Evolutionary conservation across 306 rosid genomes (phyloP), one percentile per base, ranked within the genome.

Genomic region (Dryas octopetala): DNA sequence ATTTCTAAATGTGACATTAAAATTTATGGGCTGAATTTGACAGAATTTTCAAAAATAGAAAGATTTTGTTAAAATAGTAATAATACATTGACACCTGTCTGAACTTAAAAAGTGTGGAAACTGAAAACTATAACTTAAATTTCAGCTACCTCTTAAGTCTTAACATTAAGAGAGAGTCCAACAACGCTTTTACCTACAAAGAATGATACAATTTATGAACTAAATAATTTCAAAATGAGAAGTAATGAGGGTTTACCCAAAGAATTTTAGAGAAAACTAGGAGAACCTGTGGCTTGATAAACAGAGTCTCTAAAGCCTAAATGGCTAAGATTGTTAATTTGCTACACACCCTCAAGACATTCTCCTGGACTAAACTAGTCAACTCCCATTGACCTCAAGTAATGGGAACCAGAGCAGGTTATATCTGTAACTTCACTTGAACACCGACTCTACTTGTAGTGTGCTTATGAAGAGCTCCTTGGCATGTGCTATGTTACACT

Each of bases 101-200:
- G 17, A 4, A 62, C 14, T 4, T 41, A 9, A 10, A 7, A 57
- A 43, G 7, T 7, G 45, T 15, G 44, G 46, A 45, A 57, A 73
- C 76, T 49, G 71, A 77, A 66, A 75, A 72, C 49, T 26, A 70
- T 28, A 76, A 60, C 2, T 76, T 66, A 28, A 64, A 68, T 48
- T 82, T 43, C 17, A 78, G 72, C 46, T 52, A 66, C 66, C 38
- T 32, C 38, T 32, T 28, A 1, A 62, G 2, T 32, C 38, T 32
- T 67, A 76, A 64, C 16, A 50, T 5, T 9, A 9, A 9, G 50
- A 60, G 74, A 4, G 66, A 78, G 80, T 84, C 84, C 85, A 65
- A 64, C 78, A 62, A 53, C 47, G 62, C 69, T 59, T 80, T 64
- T 75, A 17, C 66, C 89, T 81, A 86, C 88, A 85, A 89, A 87